Evolutionary conservation across 2,329 filamentous ascomycete genomes (phyloP).

Genomic region (Pezicula carpinea): DNA sequence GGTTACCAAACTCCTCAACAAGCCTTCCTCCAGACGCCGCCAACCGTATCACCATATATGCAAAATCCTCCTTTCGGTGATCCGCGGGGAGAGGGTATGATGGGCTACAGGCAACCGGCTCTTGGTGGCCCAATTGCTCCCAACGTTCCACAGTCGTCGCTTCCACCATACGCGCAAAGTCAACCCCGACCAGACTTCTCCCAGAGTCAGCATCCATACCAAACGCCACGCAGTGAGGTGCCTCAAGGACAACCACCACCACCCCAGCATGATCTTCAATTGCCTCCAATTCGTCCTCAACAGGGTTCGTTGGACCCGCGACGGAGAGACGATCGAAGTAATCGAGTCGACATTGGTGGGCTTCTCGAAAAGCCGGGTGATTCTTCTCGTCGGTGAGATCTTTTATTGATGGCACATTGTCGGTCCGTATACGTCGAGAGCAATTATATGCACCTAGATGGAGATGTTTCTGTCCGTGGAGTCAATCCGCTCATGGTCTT

Average conservation of each 20-base stretch:
- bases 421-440: not conserved
- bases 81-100: conserved; percentile 20
- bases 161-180: conserved; percentile 43
- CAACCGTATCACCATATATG: conserved; percentile 18
- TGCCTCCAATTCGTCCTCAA: conserved; percentile 36
- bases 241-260: conserved; percentile 26
- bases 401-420: not conserved
- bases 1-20: conserved; percentile 24
- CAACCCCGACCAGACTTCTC: conserved; percentile 40
- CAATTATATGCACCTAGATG: not conserved
- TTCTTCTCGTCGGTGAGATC: conserved; percentile 19
- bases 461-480: not conserved
- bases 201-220: conserved; percentile 37
- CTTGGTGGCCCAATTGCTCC: conserved; percentile 12
- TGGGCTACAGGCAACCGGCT: conserved; percentile 17
- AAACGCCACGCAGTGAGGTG: conserved; percentile 49
- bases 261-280: conserved; percentile 32
- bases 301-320: conserved; percentile 27
- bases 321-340: conserved; percentile 43
- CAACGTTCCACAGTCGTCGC: conserved; percentile 28
- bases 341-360: conserved; percentile 56
- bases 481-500: not conserved
- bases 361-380: conserved; percentile 53
- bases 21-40: conserved; percentile 16
- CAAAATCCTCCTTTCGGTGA: conserved; percentile 17